Percentiles rank a stretch among this genome's conserved stretches.
Evolutionary conservation across 2,329 filamentous ascomycete genomes (phyloP).

Genomic region (Fusarium praegraminearum): DNA sequence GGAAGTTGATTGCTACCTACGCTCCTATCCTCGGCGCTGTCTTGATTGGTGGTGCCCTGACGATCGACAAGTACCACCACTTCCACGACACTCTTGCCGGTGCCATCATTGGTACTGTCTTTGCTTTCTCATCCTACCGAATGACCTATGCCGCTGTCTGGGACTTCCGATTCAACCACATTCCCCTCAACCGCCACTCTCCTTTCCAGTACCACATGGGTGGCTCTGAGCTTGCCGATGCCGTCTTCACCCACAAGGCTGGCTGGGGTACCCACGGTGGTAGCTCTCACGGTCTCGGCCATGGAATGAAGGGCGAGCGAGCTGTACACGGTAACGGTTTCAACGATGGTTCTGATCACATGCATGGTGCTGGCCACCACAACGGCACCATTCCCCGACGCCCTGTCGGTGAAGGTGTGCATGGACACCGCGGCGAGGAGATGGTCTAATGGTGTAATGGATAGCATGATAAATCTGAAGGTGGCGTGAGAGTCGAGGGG

Average conservation of each 20-base stretch:
- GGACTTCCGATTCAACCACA: conserved; percentile 75
- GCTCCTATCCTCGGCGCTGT: conserved; percentile 75
- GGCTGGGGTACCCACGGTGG: conserved; percentile 64
- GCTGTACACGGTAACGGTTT: conserved; percentile 12
- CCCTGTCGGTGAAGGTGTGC: conserved; percentile 18
- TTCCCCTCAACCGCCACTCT: conserved; percentile 70
- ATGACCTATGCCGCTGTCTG: conserved; percentile 76
- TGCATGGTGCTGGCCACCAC: conserved; percentile 25
- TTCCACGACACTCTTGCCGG: conserved; percentile 80
- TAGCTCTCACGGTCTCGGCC: conserved; percentile 13
- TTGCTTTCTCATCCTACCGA: conserved; percentile 74
- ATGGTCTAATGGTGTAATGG: conserved; percentile 26
- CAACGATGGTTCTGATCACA: conserved; percentile 30
- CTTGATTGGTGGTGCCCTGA: conserved; percentile 76
- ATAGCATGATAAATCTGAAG: no score
- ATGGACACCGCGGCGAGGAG: conserved; percentile 21
- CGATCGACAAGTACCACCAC: conserved; percentile 80
- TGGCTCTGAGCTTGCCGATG: conserved; percentile 62
- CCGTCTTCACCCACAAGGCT: conserved; percentile 69
- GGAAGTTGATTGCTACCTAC: conserved; percentile 76
- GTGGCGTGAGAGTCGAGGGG: no score
- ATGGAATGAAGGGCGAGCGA: conserved; percentile 3
- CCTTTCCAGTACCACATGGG: conserved; percentile 65
- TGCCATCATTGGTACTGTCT: conserved; percentile 71
- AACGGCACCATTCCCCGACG: conserved; percentile 38